phyloP scores from a whole-genome alignment of 1,139 yeast species.

The Yamadazyma atmosphaerica region DNA sequence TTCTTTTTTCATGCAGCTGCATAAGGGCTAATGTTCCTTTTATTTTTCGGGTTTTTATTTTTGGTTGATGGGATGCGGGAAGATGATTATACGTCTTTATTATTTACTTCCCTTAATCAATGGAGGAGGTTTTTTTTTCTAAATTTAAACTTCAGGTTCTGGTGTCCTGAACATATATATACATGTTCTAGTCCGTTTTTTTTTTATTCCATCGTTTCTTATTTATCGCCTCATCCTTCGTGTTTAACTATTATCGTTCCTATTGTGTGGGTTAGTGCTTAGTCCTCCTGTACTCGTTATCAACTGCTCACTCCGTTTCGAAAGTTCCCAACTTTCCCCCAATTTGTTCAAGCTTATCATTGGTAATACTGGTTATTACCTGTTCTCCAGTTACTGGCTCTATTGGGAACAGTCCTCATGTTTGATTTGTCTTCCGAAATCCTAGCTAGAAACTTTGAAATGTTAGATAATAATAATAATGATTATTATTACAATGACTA shows the following conservation, averaged over 20 bases:
- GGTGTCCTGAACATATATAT: neutral
- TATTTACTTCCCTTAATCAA: neutral
- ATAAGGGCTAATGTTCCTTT: neutral
- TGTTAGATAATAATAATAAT: conserved; percentile 14
- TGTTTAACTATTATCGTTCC: no score
- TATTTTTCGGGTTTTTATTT: neutral
- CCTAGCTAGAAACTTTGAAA: conserved; percentile 13
- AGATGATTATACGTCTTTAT: neutral
- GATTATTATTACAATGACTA: conserved; percentile 11
- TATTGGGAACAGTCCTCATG: conserved; percentile 6
- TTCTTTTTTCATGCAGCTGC: conserved; percentile 1
- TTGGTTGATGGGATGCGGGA: neutral
- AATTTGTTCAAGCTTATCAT: no score
- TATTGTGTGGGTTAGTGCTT: no score
- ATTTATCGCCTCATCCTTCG: neutral
- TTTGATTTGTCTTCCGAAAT: conserved; percentile 16
- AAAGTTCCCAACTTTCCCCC: no score
- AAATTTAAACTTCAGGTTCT: neutral
- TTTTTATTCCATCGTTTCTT: neutral
- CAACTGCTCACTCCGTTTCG: no score
- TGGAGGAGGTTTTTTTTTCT: neutral
- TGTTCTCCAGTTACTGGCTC: neutral
- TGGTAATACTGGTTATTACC: neutral
- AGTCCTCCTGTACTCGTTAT: no score
- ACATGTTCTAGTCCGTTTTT: neutral